A percentile compares a stretch with the other conserved stretches of the same genome.
These are phyloP conservation scores for Posidonia australis DNA, from an alignment of 106 monocot species.

Conservation along the genomic window DNA sequence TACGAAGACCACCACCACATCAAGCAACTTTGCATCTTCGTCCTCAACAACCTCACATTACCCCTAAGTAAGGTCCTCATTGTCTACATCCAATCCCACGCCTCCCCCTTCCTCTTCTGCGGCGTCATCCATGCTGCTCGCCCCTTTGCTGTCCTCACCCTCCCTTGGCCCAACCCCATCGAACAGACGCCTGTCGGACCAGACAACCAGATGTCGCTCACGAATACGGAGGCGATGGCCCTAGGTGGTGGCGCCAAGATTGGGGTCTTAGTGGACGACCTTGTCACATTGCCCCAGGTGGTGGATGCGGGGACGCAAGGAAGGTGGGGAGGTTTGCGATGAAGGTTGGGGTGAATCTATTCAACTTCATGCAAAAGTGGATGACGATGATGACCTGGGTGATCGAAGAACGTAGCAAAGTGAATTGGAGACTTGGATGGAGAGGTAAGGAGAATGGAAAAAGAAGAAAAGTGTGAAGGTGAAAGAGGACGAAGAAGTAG, in stretches of 20 bases:
- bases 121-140: conserved; percentile 57
- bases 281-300: conserved; percentile 57
- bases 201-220: neutral
- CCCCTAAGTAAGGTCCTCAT: conserved; percentile 68
- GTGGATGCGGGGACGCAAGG: conserved; percentile 53
- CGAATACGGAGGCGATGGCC: no score
- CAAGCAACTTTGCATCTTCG: conserved; percentile 63
- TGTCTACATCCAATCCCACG: conserved; percentile 57
- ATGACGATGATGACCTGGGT: no score
- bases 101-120: conserved; percentile 57
- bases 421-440: no score
- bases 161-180: conserved; percentile 68
- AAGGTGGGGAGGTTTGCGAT: conserved; percentile 57
- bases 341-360: conserved; percentile 76
- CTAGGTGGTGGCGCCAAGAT: conserved; percentile 36
- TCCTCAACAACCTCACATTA: conserved; percentile 40
- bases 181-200: neutral
- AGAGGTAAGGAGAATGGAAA: no score
- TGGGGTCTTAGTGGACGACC: conserved; percentile 75
- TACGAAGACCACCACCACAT: conserved; percentile 34
- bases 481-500: no score
- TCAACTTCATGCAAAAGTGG: conserved; percentile 99
- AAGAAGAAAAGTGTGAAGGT: no score
- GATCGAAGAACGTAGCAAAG: no score
- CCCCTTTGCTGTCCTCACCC: conserved; percentile 76